Conservation (phyloP, 78 protist species). For the Speleostelium caveatum region DNA sequence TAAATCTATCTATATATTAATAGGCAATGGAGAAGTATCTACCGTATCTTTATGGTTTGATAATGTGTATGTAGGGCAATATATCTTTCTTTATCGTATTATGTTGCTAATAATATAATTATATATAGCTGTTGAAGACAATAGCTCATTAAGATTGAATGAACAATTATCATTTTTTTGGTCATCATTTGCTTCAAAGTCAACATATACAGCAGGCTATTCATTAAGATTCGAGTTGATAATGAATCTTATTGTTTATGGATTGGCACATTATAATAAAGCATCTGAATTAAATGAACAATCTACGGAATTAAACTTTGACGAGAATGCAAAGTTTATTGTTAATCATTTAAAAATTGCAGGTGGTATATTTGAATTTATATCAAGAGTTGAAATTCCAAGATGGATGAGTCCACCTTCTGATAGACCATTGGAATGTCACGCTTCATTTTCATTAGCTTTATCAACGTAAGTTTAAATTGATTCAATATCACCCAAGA, state of each 20-base stretch:
- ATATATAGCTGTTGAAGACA: slow-evolving; percentile 16
- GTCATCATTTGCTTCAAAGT: slow-evolving; percentile 8
- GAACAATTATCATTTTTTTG: slow-evolving; percentile 60
- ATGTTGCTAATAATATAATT: not conserved
- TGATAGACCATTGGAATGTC: slow-evolving; percentile 54
- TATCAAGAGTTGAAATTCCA: slow-evolving; percentile 44
- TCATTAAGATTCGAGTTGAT: slow-evolving; percentile 62
- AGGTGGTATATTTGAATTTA: slow-evolving; percentile 67
- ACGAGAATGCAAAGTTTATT: slow-evolving; percentile 56
- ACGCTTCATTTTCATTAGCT: slow-evolving; percentile 1
- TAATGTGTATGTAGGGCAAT: not conserved
- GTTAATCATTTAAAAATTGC: slow-evolving; percentile 68
- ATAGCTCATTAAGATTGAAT: slow-evolving; percentile 51
- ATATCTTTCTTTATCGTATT: not conserved
- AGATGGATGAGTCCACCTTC: slow-evolving; percentile 31
- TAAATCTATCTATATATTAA: not conserved
- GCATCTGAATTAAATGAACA: slow-evolving; percentile 45
- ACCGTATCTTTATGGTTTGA: slow-evolving; percentile 52
- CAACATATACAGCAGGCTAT: slow-evolving; percentile 27
- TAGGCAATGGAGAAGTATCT: slow-evolving; percentile 62
- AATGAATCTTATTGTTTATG: slow-evolving; percentile 36
- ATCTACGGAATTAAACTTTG: slow-evolving; percentile 36
- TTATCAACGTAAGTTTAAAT: not conserved
- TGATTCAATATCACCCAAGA: not conserved
- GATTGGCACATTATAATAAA: slow-evolving; percentile 55